These are phyloP conservation scores for Aureobasidium sp. DNA, from an alignment of 2,329 filamentous ascomycete species.

Conservation along the genomic window DNA sequence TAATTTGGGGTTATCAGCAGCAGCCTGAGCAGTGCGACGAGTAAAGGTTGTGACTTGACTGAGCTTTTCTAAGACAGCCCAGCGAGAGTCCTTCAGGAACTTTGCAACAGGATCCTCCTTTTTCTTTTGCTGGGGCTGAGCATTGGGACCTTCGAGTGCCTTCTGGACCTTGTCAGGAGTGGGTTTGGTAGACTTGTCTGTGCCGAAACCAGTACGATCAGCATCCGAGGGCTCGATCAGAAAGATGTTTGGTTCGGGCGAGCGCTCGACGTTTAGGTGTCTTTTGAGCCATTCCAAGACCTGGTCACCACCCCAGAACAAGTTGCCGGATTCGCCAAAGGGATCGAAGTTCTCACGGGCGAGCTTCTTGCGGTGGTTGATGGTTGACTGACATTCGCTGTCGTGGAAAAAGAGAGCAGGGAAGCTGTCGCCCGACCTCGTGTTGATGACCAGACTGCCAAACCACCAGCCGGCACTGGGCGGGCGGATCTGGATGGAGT, in stretches of 20 bases:
- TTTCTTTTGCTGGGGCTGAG: slow-evolving; percentile 36
- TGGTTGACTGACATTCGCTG: slow-evolving; percentile 95
- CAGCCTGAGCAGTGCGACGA: slow-evolving; percentile 87
- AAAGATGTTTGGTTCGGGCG: slow-evolving; percentile 89
- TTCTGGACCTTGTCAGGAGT: slow-evolving; percentile 54
- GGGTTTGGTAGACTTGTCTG: slow-evolving; percentile 49
- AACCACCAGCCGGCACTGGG: slow-evolving; percentile 99
- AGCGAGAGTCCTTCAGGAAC: slow-evolving; percentile 93
- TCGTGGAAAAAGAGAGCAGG: slow-evolving; percentile 98
- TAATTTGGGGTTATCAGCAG: slow-evolving; percentile 90
- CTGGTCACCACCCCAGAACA: slow-evolving; percentile 99
- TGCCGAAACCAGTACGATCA: slow-evolving; percentile 84
- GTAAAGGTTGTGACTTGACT: slow-evolving; percentile 99
- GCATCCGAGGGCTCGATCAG: slow-evolving; percentile 88
- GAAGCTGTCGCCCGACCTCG: slow-evolving; percentile 89
- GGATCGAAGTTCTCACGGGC: slow-evolving; percentile 83
- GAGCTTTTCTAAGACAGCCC: slow-evolving; percentile 97
- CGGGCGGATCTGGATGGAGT: slow-evolving; percentile 88
- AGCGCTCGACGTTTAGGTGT: slow-evolving; percentile 86
- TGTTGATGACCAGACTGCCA: slow-evolving; percentile 94
- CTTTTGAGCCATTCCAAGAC: slow-evolving; percentile 89
- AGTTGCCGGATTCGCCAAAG: slow-evolving; percentile 83
- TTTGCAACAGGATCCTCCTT: slow-evolving; percentile 90
- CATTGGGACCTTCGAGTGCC: slow-evolving; percentile 39
- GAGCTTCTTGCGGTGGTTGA: slow-evolving; percentile 90